Conservation (phyloP, 2,329 filamentous ascomycete species). For the Capronia epimyces region DNA sequence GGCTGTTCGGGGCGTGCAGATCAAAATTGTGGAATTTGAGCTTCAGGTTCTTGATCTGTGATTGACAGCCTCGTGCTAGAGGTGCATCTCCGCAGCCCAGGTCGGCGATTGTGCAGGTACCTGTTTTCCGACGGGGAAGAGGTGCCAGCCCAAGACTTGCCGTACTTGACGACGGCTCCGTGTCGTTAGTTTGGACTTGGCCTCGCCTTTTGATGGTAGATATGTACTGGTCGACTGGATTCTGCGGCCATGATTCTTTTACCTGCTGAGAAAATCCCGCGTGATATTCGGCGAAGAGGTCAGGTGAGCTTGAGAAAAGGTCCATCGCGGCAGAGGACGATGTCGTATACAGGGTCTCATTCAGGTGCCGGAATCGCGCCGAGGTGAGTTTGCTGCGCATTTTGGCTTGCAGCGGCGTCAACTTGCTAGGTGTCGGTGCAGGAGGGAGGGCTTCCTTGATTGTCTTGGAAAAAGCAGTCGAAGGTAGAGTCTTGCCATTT, state of each 20-base stretch:
- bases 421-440: constrained; percentile 50
- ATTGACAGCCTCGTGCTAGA: constrained; percentile 58
- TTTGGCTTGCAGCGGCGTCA: constrained; percentile 86
- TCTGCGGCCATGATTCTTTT: constrained; percentile 83
- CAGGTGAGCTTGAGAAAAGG: constrained; percentile 77
- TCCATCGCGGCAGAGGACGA: constrained; percentile 76
- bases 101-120: constrained; percentile 75
- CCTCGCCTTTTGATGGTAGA: constrained; percentile 62
- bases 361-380: constrained; percentile 93
- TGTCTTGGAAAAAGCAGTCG: constrained; percentile 1
- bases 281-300: constrained; percentile 96
- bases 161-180: too few species aligned
- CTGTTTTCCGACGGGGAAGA: constrained; percentile 64
- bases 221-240: constrained; percentile 87
- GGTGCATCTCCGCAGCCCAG: constrained; percentile 89
- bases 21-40: constrained; percentile 80
- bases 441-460: constrained; percentile 35
- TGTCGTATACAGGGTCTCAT: constrained; percentile 91
- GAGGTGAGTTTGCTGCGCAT: constrained; percentile 95
- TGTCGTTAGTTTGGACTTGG: constrained; percentile 18
- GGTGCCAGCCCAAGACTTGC: constrained; percentile 33
- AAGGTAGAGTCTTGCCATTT: neutral
- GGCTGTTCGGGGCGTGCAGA: constrained; percentile 67
- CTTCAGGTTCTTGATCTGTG: constrained; percentile 59
- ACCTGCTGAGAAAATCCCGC: constrained; percentile 94